Conservation (phyloP, 2,329 filamentous ascomycete genomes). For the Calonectria crousiana region DNA sequence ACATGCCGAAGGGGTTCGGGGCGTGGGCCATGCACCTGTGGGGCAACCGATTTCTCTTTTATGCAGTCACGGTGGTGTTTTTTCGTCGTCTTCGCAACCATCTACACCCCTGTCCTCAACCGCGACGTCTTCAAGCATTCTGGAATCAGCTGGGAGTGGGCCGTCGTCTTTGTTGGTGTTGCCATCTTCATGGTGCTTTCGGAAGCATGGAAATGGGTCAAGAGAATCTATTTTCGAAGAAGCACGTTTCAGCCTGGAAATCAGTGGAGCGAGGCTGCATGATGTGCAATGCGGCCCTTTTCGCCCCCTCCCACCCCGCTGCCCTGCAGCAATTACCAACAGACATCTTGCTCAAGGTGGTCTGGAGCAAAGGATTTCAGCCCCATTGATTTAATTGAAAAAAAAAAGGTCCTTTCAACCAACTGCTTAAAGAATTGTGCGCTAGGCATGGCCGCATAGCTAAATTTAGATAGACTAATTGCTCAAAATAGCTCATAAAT, state of each 20-base stretch:
- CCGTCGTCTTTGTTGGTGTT: conserved; percentile 71
- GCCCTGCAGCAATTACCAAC: background rate
- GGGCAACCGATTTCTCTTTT: conserved; percentile 67
- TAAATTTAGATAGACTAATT: conserved; percentile 1
- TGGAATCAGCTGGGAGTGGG: conserved; percentile 78
- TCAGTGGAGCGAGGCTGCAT: conserved; percentile 3
- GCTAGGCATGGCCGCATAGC: background rate
- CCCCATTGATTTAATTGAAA: background rate
- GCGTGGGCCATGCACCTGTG: conserved; percentile 69
- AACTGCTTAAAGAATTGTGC: background rate
- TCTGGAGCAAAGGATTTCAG: background rate
- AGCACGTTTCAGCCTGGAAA: conserved; percentile 23
- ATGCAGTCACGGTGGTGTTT: conserved; percentile 63
- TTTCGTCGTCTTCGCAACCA: conserved; percentile 68
- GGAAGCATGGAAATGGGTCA: conserved; percentile 76
- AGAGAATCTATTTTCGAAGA: conserved; percentile 67
- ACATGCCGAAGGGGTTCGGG: conserved; percentile 61
- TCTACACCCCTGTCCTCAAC: conserved; percentile 79
- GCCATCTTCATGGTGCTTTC: conserved; percentile 72
- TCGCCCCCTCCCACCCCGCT: background rate
- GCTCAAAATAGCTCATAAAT: conserved; percentile 13
- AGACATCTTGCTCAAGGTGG: background rate
- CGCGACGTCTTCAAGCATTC: conserved; percentile 74
- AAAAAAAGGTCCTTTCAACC: background rate
- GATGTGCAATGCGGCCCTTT: background rate